These are phyloP conservation scores for Gyromitra esculenta DNA, from an alignment of 2,329 filamentous ascomycete species.

Conservation along the genomic window DNA sequence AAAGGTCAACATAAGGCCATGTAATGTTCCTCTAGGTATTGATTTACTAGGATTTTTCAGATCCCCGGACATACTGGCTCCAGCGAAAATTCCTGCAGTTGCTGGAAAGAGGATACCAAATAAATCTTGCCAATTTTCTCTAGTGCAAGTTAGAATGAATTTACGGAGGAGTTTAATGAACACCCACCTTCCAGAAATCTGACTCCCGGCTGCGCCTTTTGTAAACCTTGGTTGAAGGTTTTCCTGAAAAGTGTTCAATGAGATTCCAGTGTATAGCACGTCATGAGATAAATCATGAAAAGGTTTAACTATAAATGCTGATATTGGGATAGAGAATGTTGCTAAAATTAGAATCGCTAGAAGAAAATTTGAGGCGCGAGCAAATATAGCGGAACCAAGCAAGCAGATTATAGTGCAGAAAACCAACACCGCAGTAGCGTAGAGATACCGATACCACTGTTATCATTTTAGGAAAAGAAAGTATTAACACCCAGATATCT, in stretches of 20 bases:
- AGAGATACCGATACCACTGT: conserved; percentile 80
- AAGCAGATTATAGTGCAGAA: conserved; percentile 79
- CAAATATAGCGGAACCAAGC: conserved; percentile 81
- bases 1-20: conserved; percentile 79
- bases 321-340: conserved; percentile 83
- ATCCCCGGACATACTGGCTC: conserved; percentile 91
- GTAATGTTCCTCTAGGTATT: conserved; percentile 84
- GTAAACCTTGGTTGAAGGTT: conserved; percentile 77
- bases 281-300: conserved; percentile 72
- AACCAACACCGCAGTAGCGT: conserved; percentile 76
- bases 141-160: conserved; percentile 26
- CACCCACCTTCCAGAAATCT: conserved; percentile 66
- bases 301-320: conserved; percentile 73
- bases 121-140: conserved; percentile 77
- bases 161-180: not conserved
- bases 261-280: conserved; percentile 82
- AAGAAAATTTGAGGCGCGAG: conserved; percentile 80
- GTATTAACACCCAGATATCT: conserved; percentile 2
- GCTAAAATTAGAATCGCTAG: conserved; percentile 76
- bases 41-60: conserved; percentile 82
- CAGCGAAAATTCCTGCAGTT: conserved; percentile 70
- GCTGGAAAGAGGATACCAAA: conserved; percentile 76
- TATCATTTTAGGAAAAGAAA: not conserved
- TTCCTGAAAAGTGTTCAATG: conserved; percentile 73
- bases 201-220: conserved; percentile 70